Conservation (phyloP, 768 basidiomycete genomes). For the Suillus luteus region DNA sequence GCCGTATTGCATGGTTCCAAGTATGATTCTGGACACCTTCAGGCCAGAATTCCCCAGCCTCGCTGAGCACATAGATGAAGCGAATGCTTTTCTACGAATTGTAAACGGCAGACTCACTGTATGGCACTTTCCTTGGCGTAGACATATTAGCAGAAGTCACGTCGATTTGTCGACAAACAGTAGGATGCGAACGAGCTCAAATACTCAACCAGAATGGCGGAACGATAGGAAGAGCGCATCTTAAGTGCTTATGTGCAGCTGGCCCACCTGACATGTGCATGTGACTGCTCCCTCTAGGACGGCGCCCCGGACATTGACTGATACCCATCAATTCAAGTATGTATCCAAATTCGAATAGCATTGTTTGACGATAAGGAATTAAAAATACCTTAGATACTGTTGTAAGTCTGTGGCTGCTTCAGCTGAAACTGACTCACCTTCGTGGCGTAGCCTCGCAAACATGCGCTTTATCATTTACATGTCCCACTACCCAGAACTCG, state of each 20-base stretch:
- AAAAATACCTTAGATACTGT: background rate
- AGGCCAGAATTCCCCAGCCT: constrained; percentile 50
- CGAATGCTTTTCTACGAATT: background rate
- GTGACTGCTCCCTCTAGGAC: constrained; percentile 1
- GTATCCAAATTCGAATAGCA: background rate
- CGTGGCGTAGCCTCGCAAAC: background rate
- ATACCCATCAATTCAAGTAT: background rate
- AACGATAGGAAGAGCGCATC: background rate
- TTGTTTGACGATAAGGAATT: background rate
- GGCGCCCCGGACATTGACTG: background rate
- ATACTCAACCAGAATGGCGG: background rate
- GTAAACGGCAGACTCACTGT: constrained; percentile 28
- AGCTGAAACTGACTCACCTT: background rate
- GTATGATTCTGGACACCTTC: constrained; percentile 52
- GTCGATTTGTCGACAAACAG: background rate
- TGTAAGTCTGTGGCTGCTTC: background rate
- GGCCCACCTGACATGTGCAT: constrained; percentile 6
- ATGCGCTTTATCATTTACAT: background rate
- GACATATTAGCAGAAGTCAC: constrained; percentile 19
- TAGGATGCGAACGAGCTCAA: background rate
- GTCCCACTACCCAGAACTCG: background rate
- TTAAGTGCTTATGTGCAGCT: background rate
- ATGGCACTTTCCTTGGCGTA: constrained; percentile 30
- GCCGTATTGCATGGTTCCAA: constrained; percentile 52
- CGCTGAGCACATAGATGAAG: constrained; percentile 25